Base-by-base conservation (phyloP, 495 filamentous ascomycete genomes). In the Talaromyces wortmannii region DNA sequence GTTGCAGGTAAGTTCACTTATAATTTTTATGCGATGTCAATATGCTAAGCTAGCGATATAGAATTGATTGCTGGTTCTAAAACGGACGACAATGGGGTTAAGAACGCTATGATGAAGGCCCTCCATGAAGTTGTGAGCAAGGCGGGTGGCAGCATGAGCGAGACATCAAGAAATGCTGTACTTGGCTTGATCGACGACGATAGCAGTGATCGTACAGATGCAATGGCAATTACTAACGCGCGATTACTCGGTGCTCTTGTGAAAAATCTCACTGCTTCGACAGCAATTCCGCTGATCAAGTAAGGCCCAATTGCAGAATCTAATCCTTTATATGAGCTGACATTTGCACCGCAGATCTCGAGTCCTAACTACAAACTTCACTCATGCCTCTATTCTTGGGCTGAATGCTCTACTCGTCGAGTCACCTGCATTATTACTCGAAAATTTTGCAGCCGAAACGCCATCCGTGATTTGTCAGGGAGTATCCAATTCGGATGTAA, bases 61-160 rank as follows among this genome's bases (percentile, higher is more conserved):
- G 94, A 98, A 67, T 80, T 98, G 50, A 91, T 97, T 29, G 85
- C 94, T 29, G 94, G 94, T 10, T 91, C 91, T 2, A 96, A 91
- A 75, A 96, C 95, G 0, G 71, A 84, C 3, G 95, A 98, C 67
- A 53, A 81, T 13, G 95, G 94, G 47, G 94, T 98, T 54, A 89
- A 83, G 71, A 94, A 89, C 65, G 94, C 94, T 13, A 98, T 98
- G 94, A 81, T 97, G 58, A 96, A 95, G 76, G 94, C 95, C 5
- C 74, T 98, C 44, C 96, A 91, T 63, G 94, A 97, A 64, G 94
- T 97, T 23, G 84, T 97, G 50, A 91, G 90, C 70, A 97, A 96
- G 71, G 91, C 91, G 8, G 94, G 95, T 30, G 73, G 73, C 17
- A 97, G 92, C 67, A 98, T 97, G 94, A 90, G 89, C 60, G 94